A percentile compares a stretch with the other conserved stretches of the same genome.
These are phyloP conservation scores for Plasmodium malariae DNA, from an alignment of 169 alveolate species.

Conservation along the genomic window DNA sequence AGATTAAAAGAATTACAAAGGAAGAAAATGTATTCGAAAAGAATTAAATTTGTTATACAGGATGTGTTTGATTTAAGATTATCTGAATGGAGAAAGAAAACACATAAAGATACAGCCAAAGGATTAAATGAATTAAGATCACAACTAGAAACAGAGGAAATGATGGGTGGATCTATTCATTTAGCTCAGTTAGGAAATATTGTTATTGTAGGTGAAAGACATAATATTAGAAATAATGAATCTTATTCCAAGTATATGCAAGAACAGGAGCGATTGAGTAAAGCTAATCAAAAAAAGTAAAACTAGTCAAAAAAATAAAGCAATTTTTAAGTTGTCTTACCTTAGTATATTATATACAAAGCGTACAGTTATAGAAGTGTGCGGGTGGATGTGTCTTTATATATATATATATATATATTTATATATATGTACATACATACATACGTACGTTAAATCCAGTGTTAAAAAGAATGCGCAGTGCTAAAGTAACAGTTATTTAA, in stretches of 20 bases:
- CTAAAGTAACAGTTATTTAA: too few species aligned
- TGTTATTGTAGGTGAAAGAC: conserved; percentile 92
- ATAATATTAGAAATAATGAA: conserved; percentile 88
- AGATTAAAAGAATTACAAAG: conserved; percentile 90
- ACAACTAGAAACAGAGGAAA: conserved; percentile 92
- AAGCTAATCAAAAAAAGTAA: conserved; percentile 67
- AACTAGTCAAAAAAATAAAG: background rate
- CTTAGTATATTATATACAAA: background rate
- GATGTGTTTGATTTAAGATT: conserved; percentile 92
- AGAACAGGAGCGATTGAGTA: conserved; percentile 83
- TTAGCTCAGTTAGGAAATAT: conserved; percentile 94
- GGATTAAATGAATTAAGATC: conserved; percentile 90
- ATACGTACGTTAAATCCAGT: background rate
- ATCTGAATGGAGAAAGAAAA: conserved; percentile 92
- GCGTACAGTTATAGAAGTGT: background rate
- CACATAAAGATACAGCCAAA: conserved; percentile 93
- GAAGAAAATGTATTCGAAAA: conserved; percentile 87
- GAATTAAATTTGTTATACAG: conserved; percentile 91
- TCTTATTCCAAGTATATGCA: conserved; percentile 86
- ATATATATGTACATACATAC: conserved; percentile 1
- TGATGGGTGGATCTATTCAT: conserved; percentile 91
- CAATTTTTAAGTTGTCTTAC: conserved; percentile 15
- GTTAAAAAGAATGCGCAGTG: too few species aligned
- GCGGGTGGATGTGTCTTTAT: background rate
- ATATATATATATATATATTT: background rate